Evolutionary conservation across 2,329 filamentous ascomycete species (phyloP), one percentile per base, ranked within the genome.

Genomic region (Tolypocladium guangdongense): DNA sequence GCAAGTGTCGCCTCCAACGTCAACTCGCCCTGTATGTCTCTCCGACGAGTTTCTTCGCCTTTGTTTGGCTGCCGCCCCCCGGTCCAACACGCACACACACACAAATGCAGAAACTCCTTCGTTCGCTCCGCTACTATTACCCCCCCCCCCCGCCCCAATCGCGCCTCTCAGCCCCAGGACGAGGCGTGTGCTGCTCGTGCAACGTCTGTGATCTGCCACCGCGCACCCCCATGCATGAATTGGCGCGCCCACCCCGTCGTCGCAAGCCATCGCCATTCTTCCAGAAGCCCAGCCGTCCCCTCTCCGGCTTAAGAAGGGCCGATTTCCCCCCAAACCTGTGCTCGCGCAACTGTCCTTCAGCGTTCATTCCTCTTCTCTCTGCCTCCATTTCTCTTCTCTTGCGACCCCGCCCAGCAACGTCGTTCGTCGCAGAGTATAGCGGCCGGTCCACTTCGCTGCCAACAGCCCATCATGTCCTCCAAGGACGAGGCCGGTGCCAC

Each of bases 391-490:
- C 11, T 35, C 24, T 36, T 39, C 46, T 35, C 16, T 5, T 37
- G 47, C 46, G 14, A 35, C 24, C 27, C 51, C 45, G n/a, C 54
- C 20, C 36, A 41, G 39, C 36, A 27, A n/a, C 24, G 6, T 14
- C 22, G 24, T 30, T 45, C 7, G 41, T 30, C 41, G 41, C 41
- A 45, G 41, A 45, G 41, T 18, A 27, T 14, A 30, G 41, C 24
- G 24, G 41, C 41, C 30, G 24, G 41, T 39, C 16, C 27, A 32
- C 32, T 27, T 53, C 18, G 37, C 49, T 52, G 48, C 18, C 49
- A 18, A 11, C 30, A 48, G 32, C 47, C 32, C 56, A 55, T 4
- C 48, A 60, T 60, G 57, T 57, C 57, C 46, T 60, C 55, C 53
- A 58, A 59, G 51, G 54, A 59, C 22, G 50, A 55, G 50, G 50